A percentile compares a stretch with the other conserved stretches of the same genome.
phyloP scores from a whole-genome alignment of 176 grass and related monocot species.

The Musa acuminata region DNA sequence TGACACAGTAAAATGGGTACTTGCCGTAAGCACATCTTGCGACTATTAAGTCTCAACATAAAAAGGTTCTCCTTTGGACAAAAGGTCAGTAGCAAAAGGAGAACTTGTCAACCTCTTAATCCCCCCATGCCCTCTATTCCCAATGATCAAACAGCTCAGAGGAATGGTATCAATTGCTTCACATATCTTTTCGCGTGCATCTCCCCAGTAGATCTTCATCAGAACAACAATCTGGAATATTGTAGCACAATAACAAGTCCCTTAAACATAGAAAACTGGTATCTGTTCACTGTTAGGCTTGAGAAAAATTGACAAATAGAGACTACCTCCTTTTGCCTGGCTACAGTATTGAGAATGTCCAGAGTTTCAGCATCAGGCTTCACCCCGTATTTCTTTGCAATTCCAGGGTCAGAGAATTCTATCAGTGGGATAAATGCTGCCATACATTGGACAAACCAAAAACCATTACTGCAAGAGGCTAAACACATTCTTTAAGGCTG shows the following conservation, averaged over 20 bases:
- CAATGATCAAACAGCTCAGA: constrained; percentile 66
- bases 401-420: constrained; percentile 45
- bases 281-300: no score
- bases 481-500: background rate
- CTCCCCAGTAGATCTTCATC: constrained; percentile 72
- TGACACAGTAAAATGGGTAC: background rate
- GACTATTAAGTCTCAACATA: background rate
- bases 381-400: constrained; percentile 66
- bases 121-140: constrained; percentile 84
- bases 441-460: background rate
- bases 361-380: constrained; percentile 77
- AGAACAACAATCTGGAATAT: constrained; percentile 42
- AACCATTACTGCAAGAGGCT: background rate
- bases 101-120: constrained; percentile 46
- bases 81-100: background rate
- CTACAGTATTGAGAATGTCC: constrained; percentile 66
- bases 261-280: no score
- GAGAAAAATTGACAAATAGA: background rate
- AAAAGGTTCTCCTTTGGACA: background rate
- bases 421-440: constrained; percentile 67
- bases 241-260: background rate
- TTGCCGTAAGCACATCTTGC: no score
- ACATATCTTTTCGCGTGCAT: constrained; percentile 84
- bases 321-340: constrained; percentile 62
- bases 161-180: constrained; percentile 53